Base-by-base conservation (phyloP, 371 early-diverging fungal genomes). In the Cladochytrium tenue region DNA sequence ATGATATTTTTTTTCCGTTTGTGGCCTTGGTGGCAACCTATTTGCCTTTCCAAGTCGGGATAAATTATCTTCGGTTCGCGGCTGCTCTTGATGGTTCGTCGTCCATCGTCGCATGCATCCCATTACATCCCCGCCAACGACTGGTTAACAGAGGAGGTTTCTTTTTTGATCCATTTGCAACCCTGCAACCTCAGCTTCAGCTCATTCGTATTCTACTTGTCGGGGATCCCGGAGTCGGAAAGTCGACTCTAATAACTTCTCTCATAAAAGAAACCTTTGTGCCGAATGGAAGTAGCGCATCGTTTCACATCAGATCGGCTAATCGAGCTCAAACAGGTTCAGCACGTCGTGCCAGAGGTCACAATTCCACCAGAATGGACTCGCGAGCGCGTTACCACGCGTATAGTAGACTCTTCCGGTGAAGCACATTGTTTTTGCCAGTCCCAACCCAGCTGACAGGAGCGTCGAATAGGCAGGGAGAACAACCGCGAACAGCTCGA, bases 341-440 rank as follows among this genome's bases (percentile, higher is more conserved):
- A 95, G 70, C 92, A 93, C 67, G 93, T 96, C 36, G 92, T 96
- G 62, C 96, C 97, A 30, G 98, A 95, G 75, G 95, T 96, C 34
- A 95, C 96, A 20, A 96, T 98, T 64, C 98, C 98, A 32, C 95
- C 97, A 56, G 96, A 96, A 71, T 92, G 95, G 74, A 95, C 97
- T 33, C 90, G 93, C 1, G 98, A 96, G 71, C 93, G 94, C 64
- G 94, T 95, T 27, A 95, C 95, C 23, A 95, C 96, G 31, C 92
- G 93, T 72, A 94, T 98, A 59, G 93, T 95, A 60, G 98, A 98
- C 76, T 93, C 96, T 26, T 94, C 96, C 56, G 86, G 90, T 89
- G 83, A n/a, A n/a, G n/a, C n/a, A n/a, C n/a, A n/a, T n/a, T n/a
- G n/a, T n/a, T n/a, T n/a, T n/a, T n/a, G n/a, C n/a, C n/a, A n/a